Percentiles rank a stretch among this genome's conserved stretches.
Evolutionary conservation across 2,329 filamentous ascomycete species (phyloP).

Genomic region (Amesomyces nigricolor): DNA sequence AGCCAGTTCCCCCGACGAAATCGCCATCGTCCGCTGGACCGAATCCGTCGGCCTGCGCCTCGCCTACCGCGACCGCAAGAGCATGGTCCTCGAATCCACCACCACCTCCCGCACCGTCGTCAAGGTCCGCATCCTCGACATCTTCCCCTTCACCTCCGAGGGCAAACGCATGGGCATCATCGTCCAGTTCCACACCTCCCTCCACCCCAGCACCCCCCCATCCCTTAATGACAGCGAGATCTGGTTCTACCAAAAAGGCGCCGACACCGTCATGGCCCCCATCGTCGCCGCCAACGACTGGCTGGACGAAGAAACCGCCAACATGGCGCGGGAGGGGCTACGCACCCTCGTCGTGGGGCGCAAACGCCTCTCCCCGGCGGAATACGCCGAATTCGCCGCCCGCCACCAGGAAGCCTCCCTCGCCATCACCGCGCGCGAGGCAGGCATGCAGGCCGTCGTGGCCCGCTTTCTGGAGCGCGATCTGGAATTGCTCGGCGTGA

Average conservation of each 20-base stretch:
- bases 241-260: slow-evolving; percentile 98
- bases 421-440: slow-evolving; percentile 72
- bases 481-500: slow-evolving; percentile 91
- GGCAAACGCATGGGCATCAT: slow-evolving; percentile 98
- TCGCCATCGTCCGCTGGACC: slow-evolving; percentile 94
- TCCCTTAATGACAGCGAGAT: slow-evolving; percentile 65
- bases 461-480: slow-evolving; percentile 78
- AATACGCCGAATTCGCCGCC: slow-evolving; percentile 74
- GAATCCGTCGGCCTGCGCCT: slow-evolving; percentile 85
- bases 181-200: slow-evolving; percentile 69
- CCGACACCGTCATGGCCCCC: slow-evolving; percentile 94
- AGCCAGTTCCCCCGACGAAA: slow-evolving; percentile 95
- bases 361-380: slow-evolving; percentile 70
- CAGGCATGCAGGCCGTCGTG: slow-evolving; percentile 73
- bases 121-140: slow-evolving; percentile 79
- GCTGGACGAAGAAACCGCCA: slow-evolving; percentile 98
- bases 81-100: slow-evolving; percentile 74
- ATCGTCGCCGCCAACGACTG: slow-evolving; percentile 97
- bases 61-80: slow-evolving; percentile 77
- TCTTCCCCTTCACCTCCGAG: slow-evolving; percentile 97
- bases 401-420: slow-evolving; percentile 76
- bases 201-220: slow-evolving; percentile 40
- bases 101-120: slow-evolving; percentile 70
- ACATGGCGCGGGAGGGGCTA: slow-evolving; percentile 96
- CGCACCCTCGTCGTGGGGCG: slow-evolving; percentile 93